A percentile compares a stretch with the other conserved stretches of the same genome.
phyloP scores from a whole-genome alignment of 441 rosid genomes.

The Euphorbia schlechtendalii region DNA sequence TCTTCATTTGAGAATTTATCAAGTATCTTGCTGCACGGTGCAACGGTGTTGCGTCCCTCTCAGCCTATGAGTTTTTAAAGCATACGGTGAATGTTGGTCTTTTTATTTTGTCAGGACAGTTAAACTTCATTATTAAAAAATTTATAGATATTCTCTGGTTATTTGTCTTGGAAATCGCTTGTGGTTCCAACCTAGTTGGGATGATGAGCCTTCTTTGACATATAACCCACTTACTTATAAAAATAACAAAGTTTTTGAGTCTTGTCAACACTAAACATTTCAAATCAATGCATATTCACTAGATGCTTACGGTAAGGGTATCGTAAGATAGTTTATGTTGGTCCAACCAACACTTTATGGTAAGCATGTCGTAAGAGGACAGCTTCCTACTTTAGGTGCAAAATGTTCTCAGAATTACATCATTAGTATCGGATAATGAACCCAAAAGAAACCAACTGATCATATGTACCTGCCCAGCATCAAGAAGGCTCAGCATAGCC shows the following conservation, averaged over 20 bases:
- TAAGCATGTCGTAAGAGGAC: no score
- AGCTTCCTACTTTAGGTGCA: background rate
- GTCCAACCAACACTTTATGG: no score
- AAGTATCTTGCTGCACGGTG: slow-evolving; percentile 45
- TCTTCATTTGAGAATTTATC: slow-evolving; percentile 52
- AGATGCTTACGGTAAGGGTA: background rate
- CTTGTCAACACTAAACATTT: no score
- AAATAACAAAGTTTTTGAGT: no score
- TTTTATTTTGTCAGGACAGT: no score
- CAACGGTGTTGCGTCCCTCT: slow-evolving; percentile 45
- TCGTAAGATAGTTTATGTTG: background rate
- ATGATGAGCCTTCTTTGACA: no score
- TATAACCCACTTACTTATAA: no score
- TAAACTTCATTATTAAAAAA: no score
- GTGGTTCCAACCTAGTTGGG: no score
- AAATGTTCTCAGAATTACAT: background rate
- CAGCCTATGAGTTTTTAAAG: slow-evolving; percentile 29
- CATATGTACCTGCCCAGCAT: slow-evolving; percentile 55
- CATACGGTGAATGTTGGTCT: no score
- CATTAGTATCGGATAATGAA: background rate
- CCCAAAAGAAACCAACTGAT: background rate
- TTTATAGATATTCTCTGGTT: no score
- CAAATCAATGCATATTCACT: background rate
- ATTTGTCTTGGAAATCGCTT: no score
- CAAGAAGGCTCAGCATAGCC: slow-evolving; percentile 75